A percentile compares a stretch with the other conserved stretches of the same genome.
These are phyloP conservation scores for Trypanosomatidae sp. DNA, from an alignment of 208 protist genomes.

Conservation along the genomic window DNA sequence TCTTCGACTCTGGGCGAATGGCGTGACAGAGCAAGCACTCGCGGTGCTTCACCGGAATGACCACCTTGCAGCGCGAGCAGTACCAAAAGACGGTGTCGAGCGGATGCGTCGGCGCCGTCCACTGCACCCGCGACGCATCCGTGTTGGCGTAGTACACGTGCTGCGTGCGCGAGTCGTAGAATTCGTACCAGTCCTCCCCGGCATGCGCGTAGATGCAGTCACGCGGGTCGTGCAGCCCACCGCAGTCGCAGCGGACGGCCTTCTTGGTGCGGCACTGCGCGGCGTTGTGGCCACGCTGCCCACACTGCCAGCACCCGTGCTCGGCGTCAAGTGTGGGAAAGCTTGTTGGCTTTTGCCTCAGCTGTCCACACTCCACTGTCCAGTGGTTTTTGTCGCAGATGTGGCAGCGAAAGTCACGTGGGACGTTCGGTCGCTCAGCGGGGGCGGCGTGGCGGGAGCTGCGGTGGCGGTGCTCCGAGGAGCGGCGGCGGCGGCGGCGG, in stretches of 20 bases:
- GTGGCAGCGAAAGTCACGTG: conserved; percentile 79
- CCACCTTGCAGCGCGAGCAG: conserved; percentile 57
- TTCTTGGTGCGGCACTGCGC: conserved; percentile 58
- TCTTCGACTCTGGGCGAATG: conserved; percentile 43
- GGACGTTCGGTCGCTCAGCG: too few species aligned
- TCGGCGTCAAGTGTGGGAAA: too few species aligned
- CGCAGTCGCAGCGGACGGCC: conserved; percentile 77
- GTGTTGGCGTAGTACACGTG: conserved; percentile 81
- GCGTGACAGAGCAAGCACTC: conserved; percentile 85
- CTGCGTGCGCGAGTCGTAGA: conserved; percentile 50
- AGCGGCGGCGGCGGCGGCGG: conserved; percentile 9
- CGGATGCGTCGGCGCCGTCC: conserved; percentile 61
- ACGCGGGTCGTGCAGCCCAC: conserved; percentile 78
- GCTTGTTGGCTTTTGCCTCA: too few species aligned
- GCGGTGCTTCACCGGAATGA: conserved; percentile 57
- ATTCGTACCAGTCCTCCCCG: conserved; percentile 87
- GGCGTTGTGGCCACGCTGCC: conserved; percentile 67
- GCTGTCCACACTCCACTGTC: too few species aligned
- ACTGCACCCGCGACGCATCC: conserved; percentile 71
- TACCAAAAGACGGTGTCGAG: conserved; percentile 85
- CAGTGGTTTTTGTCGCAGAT: conserved; percentile 83
- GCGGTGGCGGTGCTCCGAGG: too few species aligned
- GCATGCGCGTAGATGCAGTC: conserved; percentile 81
- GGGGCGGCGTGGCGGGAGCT: too few species aligned
- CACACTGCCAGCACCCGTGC: conserved; percentile 77